Evolutionary conservation across 2,329 filamentous ascomycete genomes (phyloP), one percentile per base, ranked within the genome.

Genomic region (Hymenoscyphus scutula): DNA sequence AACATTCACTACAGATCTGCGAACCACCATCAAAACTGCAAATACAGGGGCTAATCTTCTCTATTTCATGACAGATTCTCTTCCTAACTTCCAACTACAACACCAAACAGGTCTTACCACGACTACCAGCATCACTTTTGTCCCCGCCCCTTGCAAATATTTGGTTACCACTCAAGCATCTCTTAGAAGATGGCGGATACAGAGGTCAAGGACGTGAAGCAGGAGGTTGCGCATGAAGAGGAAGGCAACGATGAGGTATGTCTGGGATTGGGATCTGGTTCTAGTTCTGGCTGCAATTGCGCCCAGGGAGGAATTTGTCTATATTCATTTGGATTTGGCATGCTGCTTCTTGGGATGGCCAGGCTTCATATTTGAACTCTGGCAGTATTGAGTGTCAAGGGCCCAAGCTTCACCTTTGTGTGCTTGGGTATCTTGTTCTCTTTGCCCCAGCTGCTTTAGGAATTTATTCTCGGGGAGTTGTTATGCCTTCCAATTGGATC

Each of bases 161-260:
- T 32, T 29, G n/a, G 29, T 37, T 56, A 23, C 19, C 29, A 19
- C 19, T 51, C 45, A 51, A 51, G 30, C 53, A 60, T 55, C 27
- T 15, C 27, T 58, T 48, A 23, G 56, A 68, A 65, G 32, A 74
- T 74, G 72, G 65, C 72, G 37, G 72, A 74, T 41, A 66, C 58
- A 19, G 66, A 71, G 53, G 27, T 59, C 6, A 72, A 74, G 64
- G 59, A 67, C 29, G 67, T 70, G 51, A 70, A 73, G 17, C 66
- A 71, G 58, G 65, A 69, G 19, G 69, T 72, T 65, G 64, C 59
- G 23, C 64, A 57, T 11, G 71, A 73, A 32, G 70, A 73, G 30
- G 72, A 73, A 45, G 71, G 66, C 27, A 72, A 73, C 51, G 73
- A 74, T 34, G 73, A 75, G 67, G 73, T 73, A 70, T 25, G 64